phyloP scores from a whole-genome alignment of 352 stramenopile genomes.

The Plasmopara muralis region DNA sequence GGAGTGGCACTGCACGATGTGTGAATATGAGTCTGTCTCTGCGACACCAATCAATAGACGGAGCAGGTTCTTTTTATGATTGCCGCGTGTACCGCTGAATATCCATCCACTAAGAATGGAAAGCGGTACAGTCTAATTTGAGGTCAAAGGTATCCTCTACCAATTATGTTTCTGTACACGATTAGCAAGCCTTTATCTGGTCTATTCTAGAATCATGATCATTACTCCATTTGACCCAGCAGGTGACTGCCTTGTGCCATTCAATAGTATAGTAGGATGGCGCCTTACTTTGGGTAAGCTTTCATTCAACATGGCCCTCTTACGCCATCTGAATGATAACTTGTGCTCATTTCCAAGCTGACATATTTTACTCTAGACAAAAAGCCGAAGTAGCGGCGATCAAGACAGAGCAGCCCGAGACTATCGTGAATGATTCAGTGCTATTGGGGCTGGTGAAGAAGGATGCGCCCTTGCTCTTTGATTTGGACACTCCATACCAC shows the following conservation, averaged over 20 bases:
- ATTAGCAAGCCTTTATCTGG: no score
- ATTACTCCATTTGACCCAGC: no score
- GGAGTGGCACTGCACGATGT: no score
- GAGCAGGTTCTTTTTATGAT: background rate
- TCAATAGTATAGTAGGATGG: constrained; percentile 14
- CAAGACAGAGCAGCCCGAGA: constrained; percentile 9
- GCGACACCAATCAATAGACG: no score
- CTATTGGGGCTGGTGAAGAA: constrained; percentile 12
- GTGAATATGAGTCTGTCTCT: no score
- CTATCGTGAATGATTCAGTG: constrained; percentile 1
- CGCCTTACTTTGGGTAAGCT: constrained; percentile 37
- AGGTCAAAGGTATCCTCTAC: no score
- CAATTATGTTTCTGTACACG: no score
- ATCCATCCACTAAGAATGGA: no score
- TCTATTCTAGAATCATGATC: no score
- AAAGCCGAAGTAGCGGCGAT: constrained; percentile 6
- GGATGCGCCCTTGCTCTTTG: constrained; percentile 3
- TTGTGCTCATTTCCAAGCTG: background rate
- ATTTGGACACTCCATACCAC: constrained; percentile 7
- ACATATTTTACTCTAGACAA: constrained; percentile 8
- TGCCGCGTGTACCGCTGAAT: no score
- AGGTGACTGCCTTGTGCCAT: no score
- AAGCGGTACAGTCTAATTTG: no score
- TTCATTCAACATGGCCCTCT: background rate
- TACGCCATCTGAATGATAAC: background rate